Conservation (phyloP, 2,329 filamentous ascomycete genomes). For the Calonectria hongkongensis region DNA sequence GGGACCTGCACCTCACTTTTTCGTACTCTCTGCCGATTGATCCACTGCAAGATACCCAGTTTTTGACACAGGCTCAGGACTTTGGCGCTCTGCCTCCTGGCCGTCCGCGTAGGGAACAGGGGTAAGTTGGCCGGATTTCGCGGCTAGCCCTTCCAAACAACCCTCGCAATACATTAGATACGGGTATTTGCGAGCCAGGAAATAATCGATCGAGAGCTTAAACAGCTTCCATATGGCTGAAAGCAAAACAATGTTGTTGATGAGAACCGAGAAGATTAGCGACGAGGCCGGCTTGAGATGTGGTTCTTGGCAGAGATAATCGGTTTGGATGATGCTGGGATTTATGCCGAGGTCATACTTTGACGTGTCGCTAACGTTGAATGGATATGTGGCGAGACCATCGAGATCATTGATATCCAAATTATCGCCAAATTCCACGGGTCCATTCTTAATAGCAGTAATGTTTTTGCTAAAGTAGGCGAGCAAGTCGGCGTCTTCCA, state of each 20-base stretch:
- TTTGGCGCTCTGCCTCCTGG: not conserved
- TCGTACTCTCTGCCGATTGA: not conserved
- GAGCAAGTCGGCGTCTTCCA: not conserved
- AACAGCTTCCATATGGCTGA: constrained; percentile 6
- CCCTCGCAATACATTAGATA: constrained; percentile 13
- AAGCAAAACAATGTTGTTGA: constrained; percentile 10
- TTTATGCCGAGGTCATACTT: not conserved
- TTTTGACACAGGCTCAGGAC: not conserved
- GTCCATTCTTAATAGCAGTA: not conserved
- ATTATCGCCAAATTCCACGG: not conserved
- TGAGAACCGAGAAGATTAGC: not conserved
- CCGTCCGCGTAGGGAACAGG: not conserved
- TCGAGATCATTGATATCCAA: not conserved
- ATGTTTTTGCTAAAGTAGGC: constrained; percentile 9
- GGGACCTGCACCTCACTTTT: not conserved
- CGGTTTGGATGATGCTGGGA: not conserved
- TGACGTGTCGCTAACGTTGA: not conserved
- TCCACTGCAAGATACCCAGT: not conserved
- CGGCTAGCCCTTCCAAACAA: not conserved
- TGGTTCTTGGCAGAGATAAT: constrained; percentile 13
- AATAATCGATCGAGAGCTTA: not conserved
- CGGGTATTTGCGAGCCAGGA: not conserved
- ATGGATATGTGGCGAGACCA: not conserved
- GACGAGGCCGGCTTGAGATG: not conserved
- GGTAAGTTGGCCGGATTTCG: not conserved